phyloP scores from a whole-genome alignment of 2,329 filamentous ascomycete genomes.

The Fusarium annulatum region DNA sequence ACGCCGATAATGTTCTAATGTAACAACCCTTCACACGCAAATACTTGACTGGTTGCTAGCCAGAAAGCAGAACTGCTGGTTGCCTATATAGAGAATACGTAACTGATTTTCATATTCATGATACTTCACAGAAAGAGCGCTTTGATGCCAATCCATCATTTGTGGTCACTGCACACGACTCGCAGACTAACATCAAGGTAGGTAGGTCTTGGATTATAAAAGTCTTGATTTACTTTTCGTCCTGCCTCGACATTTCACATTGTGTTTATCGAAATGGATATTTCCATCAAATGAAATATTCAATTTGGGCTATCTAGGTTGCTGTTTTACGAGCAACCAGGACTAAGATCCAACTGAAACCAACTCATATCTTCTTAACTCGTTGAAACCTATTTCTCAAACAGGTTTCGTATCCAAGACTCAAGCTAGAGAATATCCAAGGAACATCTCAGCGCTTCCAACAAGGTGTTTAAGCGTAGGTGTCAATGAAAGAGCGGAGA shows the following conservation, averaged over 20 bases:
- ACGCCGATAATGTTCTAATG: accelerated
- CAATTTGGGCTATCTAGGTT: neutral
- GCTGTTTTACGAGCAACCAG: neutral
- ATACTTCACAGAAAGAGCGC: accelerated
- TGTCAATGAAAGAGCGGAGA: constrained; percentile 44
- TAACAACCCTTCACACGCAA: accelerated
- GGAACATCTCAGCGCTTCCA: neutral
- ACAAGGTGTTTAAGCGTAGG: constrained; percentile 1
- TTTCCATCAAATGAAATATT: neutral
- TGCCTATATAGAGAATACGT: accelerated
- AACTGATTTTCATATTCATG: neutral
- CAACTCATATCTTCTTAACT: neutral
- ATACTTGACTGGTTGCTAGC: neutral
- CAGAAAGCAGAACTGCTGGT: accelerated
- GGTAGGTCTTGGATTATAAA: accelerated
- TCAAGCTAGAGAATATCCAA: neutral
- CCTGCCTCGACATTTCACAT: neutral
- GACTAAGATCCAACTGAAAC: neutral
- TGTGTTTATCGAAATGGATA: accelerated
- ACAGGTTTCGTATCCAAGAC: neutral
- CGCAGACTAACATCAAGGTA: accelerated
- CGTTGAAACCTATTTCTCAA: neutral
- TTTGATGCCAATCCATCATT: neutral
- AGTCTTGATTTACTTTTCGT: accelerated
- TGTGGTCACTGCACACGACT: accelerated